phyloP scores from a whole-genome alignment of 192 early-diverging fungal genomes.

The Coemansia sp. region DNA sequence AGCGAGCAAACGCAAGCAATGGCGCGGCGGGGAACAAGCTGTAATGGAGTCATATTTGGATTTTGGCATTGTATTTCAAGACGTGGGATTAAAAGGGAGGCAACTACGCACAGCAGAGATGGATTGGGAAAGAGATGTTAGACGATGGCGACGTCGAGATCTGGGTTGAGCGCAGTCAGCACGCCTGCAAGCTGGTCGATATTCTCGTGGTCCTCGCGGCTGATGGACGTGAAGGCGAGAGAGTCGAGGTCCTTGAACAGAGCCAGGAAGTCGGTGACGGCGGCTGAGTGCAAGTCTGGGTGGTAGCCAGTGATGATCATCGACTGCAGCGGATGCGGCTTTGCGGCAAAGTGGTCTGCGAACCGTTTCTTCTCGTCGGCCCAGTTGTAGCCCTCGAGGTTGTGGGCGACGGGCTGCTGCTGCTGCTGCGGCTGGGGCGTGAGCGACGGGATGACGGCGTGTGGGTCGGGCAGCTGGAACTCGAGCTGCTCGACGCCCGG shows the following conservation, averaged over 20 bases:
- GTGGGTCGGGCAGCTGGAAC: conserved; percentile 48
- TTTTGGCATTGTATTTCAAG: too few species aligned
- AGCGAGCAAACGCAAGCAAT: background rate
- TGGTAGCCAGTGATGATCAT: conserved; percentile 50
- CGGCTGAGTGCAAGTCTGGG: conserved; percentile 44
- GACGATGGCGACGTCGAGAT: conserved; percentile 45
- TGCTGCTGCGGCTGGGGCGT: background rate
- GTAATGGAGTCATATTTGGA: too few species aligned
- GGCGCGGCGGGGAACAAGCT: background rate
- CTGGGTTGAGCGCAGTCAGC: conserved; percentile 46
- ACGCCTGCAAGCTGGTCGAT: conserved; percentile 56
- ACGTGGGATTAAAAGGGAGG: too few species aligned
- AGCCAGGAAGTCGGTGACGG: conserved; percentile 44
- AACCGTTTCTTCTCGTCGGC: conserved; percentile 43
- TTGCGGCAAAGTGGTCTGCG: conserved; percentile 30
- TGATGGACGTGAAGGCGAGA: conserved; percentile 37
- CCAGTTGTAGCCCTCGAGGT: conserved; percentile 46
- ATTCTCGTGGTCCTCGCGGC: conserved; percentile 51
- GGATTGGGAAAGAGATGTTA: background rate
- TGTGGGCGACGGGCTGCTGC: conserved; percentile 28
- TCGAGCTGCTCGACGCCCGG: conserved; percentile 53
- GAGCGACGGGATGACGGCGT: conserved; percentile 17
- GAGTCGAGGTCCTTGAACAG: conserved; percentile 53
- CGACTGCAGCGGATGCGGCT: conserved; percentile 47
- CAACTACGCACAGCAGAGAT: background rate